Conservation (phyloP, 2,329 filamentous ascomycete genomes). For the Colletotrichum sp. region DNA sequence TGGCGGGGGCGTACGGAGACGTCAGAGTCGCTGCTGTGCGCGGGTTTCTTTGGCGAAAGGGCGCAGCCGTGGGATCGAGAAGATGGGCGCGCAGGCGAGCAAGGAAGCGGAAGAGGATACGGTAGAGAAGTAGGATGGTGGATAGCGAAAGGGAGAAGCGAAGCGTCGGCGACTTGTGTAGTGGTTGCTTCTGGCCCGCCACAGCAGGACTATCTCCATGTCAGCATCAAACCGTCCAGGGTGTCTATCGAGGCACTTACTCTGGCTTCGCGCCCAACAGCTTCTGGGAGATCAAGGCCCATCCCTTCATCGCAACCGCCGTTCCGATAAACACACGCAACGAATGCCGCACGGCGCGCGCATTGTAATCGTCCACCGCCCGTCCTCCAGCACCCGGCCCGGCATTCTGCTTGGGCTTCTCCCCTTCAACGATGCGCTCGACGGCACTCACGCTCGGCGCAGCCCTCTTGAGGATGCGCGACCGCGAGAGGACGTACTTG, state of each 20-base stretch:
- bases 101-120: conserved; percentile 90
- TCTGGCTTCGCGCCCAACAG: conserved; percentile 51
- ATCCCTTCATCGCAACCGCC: conserved; percentile 67
- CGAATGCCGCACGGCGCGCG: conserved; percentile 72
- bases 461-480: conserved; percentile 59
- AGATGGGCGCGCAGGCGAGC: conserved; percentile 78
- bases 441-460: conserved; percentile 62
- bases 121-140: conserved; percentile 85
- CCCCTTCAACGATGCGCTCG: conserved; percentile 46
- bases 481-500: conserved; percentile 79
- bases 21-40: conserved; percentile 76
- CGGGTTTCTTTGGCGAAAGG: conserved; percentile 85
- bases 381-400: conserved; percentile 35
- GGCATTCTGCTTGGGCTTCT: conserved; percentile 29
- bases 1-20: conserved; percentile 81
- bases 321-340: conserved; percentile 73
- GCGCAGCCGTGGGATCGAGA: conserved; percentile 77
- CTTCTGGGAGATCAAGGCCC: conserved; percentile 53
- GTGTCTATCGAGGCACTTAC: conserved; percentile 36
- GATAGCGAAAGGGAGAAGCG: conserved; percentile 84
- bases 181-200: conserved; percentile 52
- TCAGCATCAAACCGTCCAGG: not conserved
- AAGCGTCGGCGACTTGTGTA: conserved; percentile 71
- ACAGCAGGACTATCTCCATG: conserved; percentile 24
- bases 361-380: conserved; percentile 67